phyloP scores from a whole-genome alignment of 352 stramenopile species.

The Globisporangium carolinianum region DNA sequence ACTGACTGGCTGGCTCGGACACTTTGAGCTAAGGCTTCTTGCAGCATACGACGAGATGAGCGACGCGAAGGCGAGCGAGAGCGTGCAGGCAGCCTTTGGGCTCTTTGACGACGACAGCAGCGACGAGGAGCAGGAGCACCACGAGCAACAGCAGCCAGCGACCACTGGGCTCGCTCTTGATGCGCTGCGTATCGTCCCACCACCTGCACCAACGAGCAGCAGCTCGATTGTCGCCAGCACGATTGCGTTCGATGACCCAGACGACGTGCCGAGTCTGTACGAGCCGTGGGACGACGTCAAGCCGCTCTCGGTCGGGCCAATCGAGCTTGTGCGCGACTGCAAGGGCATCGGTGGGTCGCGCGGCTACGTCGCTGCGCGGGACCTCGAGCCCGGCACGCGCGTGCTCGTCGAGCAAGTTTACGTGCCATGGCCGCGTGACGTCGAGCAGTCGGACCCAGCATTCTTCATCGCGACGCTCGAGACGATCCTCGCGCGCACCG shows the following conservation, averaged over 20 bases:
- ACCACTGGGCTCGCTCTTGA: conserved; percentile 1
- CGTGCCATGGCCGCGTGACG: conserved; percentile 84
- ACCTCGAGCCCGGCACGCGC: conserved; percentile 83
- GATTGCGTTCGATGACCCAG: background rate
- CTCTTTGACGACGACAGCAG: conserved; percentile 83
- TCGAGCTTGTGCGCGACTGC: conserved; percentile 56
- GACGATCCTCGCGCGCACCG: conserved; percentile 57
- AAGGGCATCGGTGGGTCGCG: conserved; percentile 67
- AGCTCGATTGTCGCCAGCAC: background rate
- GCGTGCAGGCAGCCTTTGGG: conserved; percentile 62
- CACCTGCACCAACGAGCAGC: conserved; percentile 1
- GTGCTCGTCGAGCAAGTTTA: conserved; percentile 88
- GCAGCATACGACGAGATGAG: conserved; percentile 2
- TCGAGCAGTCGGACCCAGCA: conserved; percentile 65
- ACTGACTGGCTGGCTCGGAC: too few species aligned
- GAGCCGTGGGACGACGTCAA: conserved; percentile 67
- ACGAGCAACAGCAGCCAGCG: conserved; percentile 6
- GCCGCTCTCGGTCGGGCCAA: conserved; percentile 77
- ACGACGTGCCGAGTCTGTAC: conserved; percentile 35
- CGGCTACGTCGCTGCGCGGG: conserved; percentile 78
- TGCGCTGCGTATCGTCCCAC: conserved; percentile 15
- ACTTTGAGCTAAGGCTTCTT: too few species aligned
- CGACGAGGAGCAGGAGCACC: conserved; percentile 27
- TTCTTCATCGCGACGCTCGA: conserved; percentile 89
- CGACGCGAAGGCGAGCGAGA: conserved; percentile 26